These are phyloP conservation scores for Cynara cardunculus DNA, from an alignment of 129 eudicot genomes.

Conservation along the genomic window DNA sequence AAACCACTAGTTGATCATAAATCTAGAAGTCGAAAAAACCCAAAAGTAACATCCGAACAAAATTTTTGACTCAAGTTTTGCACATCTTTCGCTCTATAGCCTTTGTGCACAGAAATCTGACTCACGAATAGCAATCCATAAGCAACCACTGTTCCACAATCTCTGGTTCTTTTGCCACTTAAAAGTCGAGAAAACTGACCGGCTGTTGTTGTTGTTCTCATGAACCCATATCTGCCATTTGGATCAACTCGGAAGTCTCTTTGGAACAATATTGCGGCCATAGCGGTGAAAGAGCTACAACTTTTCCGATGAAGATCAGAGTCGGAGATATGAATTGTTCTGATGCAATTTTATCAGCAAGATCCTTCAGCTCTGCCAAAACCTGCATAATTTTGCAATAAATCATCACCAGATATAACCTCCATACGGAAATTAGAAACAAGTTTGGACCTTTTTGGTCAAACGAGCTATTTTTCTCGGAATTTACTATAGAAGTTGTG, in stretches of 20 bases:
- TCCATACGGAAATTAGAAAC: neutral
- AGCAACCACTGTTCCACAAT: conserved; percentile 1
- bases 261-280: conserved; percentile 55
- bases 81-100: neutral
- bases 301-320: conserved; percentile 81
- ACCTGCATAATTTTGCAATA: conserved; percentile 39
- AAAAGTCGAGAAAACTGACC: neutral
- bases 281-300: conserved; percentile 91
- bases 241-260: conserved; percentile 28
- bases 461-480: neutral
- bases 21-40: neutral
- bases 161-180: conserved; percentile 3
- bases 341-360: conserved; percentile 56
- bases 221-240: neutral
- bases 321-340: conserved; percentile 74
- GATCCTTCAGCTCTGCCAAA: conserved; percentile 71
- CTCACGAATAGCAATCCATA: neutral
- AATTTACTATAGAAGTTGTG: neutral
- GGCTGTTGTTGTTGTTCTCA: neutral
- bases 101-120: neutral
- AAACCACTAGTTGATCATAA: neutral
- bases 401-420: neutral
- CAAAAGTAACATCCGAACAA: neutral
- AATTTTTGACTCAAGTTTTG: neutral
- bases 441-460: neutral